Evolutionary conservation across 1,284 basidiomycete species (phyloP).

Genomic region (Puccinia novopanici): DNA sequence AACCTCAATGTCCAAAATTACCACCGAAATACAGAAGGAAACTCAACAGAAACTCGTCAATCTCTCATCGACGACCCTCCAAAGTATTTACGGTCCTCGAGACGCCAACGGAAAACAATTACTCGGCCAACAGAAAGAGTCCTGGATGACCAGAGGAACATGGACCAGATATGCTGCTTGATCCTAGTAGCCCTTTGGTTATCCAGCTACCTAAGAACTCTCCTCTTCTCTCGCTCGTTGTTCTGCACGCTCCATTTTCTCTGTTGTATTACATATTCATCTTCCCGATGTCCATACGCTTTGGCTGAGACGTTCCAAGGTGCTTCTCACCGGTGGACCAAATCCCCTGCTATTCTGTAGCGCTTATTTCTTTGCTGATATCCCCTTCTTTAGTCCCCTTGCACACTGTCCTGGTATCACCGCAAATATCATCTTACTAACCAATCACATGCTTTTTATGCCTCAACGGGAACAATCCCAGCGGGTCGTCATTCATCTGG

Average conservation of each 20-base stretch:
- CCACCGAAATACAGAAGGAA: conserved; percentile 43
- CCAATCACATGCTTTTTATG: too few species aligned
- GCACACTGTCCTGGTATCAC: too few species aligned
- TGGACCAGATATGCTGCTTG: conserved; percentile 51
- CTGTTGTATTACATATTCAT: too few species aligned
- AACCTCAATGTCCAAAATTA: conserved; percentile 36
- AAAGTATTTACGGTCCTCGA: conserved; percentile 49
- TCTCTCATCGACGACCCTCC: conserved; percentile 35
- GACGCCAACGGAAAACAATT: conserved; percentile 50
- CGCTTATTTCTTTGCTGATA: too few species aligned
- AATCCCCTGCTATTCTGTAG: not conserved
- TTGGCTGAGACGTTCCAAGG: too few species aligned
- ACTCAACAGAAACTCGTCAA: conserved; percentile 51
- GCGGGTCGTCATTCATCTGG: too few species aligned
- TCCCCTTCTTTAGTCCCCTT: too few species aligned
- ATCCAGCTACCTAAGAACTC: not conserved
- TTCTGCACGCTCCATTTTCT: too few species aligned
- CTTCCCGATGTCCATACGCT: too few species aligned
- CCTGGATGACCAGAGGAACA: conserved; percentile 51
- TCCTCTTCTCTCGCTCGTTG: not conserved
- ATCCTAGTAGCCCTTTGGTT: not conserved
- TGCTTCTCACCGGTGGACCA: not conserved
- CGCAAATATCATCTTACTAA: too few species aligned
- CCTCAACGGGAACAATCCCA: too few species aligned
- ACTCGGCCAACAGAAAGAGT: conserved; percentile 50